Conservation (phyloP, 2,329 filamentous ascomycete species). For the Talaromyces verruculosus region DNA sequence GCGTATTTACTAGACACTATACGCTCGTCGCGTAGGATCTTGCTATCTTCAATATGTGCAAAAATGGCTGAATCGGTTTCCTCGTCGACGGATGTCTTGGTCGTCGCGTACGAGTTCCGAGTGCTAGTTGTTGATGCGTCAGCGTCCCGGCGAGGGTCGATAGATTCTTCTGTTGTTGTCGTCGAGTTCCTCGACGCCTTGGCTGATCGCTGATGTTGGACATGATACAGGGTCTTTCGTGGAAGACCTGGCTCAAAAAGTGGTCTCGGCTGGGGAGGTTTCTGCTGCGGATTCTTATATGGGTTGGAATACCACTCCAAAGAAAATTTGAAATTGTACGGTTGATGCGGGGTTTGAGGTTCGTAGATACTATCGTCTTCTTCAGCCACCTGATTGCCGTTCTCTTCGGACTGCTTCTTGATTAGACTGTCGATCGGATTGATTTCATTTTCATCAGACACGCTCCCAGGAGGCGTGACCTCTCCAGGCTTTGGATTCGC, state of each 20-base stretch:
- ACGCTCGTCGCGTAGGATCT: conserved; percentile 28
- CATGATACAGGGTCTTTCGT: conserved; percentile 53
- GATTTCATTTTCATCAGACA: conserved; percentile 38
- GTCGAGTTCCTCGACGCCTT: conserved; percentile 22
- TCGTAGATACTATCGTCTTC: conserved; percentile 30
- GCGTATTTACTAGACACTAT: conserved; percentile 55
- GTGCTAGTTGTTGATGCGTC: conserved; percentile 24
- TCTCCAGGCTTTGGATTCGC: conserved; percentile 47
- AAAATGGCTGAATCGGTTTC: conserved; percentile 25
- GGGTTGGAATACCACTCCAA: conserved; percentile 62
- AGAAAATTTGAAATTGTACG: conserved; percentile 66
- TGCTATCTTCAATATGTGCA: conserved; percentile 14
- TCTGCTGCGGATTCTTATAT: conserved; percentile 55
- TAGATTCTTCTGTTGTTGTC: conserved; percentile 23
- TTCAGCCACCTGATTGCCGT: conserved; percentile 27
- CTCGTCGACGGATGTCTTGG: conserved; percentile 17
- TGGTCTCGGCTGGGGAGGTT: conserved; percentile 52
- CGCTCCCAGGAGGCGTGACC: conserved; percentile 40
- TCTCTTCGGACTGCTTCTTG: conserved; percentile 25
- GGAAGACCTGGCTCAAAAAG: conserved; percentile 59
- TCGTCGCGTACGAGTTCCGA: conserved; percentile 11
- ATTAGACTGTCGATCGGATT: conserved; percentile 25
- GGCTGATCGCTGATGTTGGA: conserved; percentile 44
- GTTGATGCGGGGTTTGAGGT: conserved; percentile 51
- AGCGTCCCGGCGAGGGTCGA: conserved; percentile 22